A percentile compares a stretch with the other conserved stretches of the same genome.
These are phyloP conservation scores for Cinnamomum micranthum DNA, from an alignment of 164 flowering plant species.

Conservation along the genomic window DNA sequence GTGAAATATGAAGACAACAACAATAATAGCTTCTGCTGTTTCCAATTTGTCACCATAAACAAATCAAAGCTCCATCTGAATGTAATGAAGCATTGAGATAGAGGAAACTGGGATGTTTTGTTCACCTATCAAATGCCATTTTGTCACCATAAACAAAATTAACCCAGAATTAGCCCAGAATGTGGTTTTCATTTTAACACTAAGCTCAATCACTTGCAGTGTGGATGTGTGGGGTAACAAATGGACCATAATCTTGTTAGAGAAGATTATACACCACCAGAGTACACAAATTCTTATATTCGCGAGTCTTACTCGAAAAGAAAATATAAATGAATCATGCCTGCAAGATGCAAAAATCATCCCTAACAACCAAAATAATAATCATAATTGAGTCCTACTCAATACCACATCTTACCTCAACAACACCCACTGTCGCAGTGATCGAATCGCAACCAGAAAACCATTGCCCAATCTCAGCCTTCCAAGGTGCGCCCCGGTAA, in stretches of 20 bases:
- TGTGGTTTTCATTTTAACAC: neutral
- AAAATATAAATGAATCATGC: neutral
- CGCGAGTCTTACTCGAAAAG: no score
- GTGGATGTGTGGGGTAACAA: neutral
- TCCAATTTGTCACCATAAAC: no score
- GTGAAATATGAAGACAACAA: neutral
- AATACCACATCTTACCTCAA: constrained; percentile 50
- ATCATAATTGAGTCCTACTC: neutral
- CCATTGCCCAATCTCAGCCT: constrained; percentile 83
- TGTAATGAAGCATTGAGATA: neutral
- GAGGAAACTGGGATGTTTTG: neutral
- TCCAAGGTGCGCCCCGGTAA: constrained; percentile 88
- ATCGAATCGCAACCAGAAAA: constrained; percentile 69
- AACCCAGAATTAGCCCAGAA: neutral
- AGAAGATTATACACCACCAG: neutral
- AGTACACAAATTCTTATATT: no score
- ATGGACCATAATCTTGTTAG: neutral
- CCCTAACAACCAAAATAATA: neutral
- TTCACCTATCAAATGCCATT: neutral
- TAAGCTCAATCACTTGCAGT: neutral
- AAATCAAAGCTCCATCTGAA: neutral
- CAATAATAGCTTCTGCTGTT: no score
- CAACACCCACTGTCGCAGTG: constrained; percentile 33
- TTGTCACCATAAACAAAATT: no score
- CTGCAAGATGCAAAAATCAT: neutral